Percentiles rank a stretch among this genome's conserved stretches.
These are phyloP conservation scores for Epichloe scottii DNA, from an alignment of 2,329 filamentous ascomycete genomes.

Conservation along the genomic window DNA sequence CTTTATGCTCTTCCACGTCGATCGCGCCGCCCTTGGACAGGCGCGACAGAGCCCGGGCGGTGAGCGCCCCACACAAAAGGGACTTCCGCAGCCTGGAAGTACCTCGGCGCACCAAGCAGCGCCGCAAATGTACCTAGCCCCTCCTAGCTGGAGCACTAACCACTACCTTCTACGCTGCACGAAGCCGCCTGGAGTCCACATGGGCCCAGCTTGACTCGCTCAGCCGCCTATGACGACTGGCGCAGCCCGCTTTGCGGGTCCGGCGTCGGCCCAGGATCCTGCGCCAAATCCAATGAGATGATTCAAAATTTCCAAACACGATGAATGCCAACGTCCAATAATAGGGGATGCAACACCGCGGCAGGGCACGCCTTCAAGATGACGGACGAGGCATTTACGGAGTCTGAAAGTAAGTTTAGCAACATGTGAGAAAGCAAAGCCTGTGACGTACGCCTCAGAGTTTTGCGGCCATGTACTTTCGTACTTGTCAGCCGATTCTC, in stretches of 20 bases:
- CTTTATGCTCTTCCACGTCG: background rate
- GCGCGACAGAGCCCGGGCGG: background rate
- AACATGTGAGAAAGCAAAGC: slow-evolving; percentile 2
- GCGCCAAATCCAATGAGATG: slow-evolving; percentile 6
- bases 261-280: slow-evolving; percentile 3
- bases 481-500: background rate
- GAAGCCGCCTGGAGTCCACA: background rate
- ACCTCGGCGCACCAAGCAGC: background rate
- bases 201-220: too few relatives aligned
- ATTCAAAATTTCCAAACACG: slow-evolving; percentile 1
- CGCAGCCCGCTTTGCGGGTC: slow-evolving; percentile 5
- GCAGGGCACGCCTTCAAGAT: slow-evolving; percentile 6
- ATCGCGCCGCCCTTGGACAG: background rate
- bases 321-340: slow-evolving; percentile 3
- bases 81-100: background rate
- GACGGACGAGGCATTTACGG: slow-evolving; percentile 10
- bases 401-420: slow-evolving; percentile 5
- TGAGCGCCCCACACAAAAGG: slow-evolving; percentile 1
- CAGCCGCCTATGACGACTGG: background rate
- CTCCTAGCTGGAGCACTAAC: background rate
- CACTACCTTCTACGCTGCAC: background rate
- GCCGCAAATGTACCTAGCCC: background rate
- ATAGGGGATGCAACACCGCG: slow-evolving; percentile 3
- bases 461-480: background rate
- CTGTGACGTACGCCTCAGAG: background rate